Conservation (phyloP, 805 yeast genomes). For the Candida glaebosa region DNA sequence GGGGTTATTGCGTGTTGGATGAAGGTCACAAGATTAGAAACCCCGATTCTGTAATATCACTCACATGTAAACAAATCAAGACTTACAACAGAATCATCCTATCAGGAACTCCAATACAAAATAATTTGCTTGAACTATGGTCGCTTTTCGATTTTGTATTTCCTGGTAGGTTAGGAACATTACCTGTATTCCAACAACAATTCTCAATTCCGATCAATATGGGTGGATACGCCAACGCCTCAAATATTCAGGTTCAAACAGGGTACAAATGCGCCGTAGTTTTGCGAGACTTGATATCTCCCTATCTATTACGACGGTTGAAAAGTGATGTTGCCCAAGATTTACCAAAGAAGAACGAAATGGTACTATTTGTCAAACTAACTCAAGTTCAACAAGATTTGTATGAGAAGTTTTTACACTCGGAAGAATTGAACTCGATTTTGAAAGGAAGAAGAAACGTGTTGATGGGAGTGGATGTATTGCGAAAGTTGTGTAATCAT, state of each 20-base stretch:
- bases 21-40: constrained; percentile 97
- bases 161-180: constrained; percentile 91
- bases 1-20: constrained; percentile 91
- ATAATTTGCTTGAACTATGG: constrained; percentile 90
- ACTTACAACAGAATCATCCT: constrained; percentile 84
- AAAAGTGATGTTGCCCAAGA: constrained; percentile 95
- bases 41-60: constrained; percentile 85
- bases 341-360: constrained; percentile 87
- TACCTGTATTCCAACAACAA: constrained; percentile 91
- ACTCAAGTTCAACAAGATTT: constrained; percentile 72
- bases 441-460: constrained; percentile 75
- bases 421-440: constrained; percentile 72
- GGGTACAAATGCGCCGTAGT: constrained; percentile 96
- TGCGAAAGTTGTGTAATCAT: constrained; percentile 93
- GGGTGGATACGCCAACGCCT: constrained; percentile 98
- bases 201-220: constrained; percentile 89
- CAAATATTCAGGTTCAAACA: constrained; percentile 92
- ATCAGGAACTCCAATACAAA: constrained; percentile 96
- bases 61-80: constrained; percentile 77
- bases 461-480: constrained; percentile 81
- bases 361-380: constrained; percentile 86
- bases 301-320: constrained; percentile 81
- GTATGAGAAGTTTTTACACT: constrained; percentile 69
- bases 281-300: constrained; percentile 81
- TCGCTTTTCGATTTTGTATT: constrained; percentile 90